Evolutionary conservation across 106 monocot genomes (phyloP).

Genomic region (Chionographis japonica): DNA sequence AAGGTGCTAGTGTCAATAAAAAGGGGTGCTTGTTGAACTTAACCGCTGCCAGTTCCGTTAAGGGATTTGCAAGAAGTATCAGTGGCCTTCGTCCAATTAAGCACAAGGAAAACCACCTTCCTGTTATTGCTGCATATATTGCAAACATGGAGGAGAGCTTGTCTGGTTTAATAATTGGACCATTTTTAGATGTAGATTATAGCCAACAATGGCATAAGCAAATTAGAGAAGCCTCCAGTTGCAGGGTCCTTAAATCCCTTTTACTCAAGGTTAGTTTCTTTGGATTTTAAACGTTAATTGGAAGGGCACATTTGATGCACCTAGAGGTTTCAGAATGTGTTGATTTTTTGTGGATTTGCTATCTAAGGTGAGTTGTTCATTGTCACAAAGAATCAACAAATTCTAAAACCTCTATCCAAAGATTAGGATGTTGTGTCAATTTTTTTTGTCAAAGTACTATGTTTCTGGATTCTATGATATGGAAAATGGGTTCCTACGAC

Average conservation of each 20-base stretch:
- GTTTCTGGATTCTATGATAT: too few species aligned
- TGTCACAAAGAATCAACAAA: too few species aligned
- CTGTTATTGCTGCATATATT: constrained; percentile 60
- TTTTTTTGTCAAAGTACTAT: too few species aligned
- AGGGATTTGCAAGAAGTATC: constrained; percentile 41
- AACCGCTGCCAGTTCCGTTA: constrained; percentile 55
- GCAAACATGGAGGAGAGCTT: constrained; percentile 78
- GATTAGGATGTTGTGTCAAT: too few species aligned
- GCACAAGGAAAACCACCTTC: constrained; percentile 36
- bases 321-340: too few species aligned
- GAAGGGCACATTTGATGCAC: too few species aligned
- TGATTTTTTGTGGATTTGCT: too few species aligned
- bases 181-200: constrained; percentile 41
- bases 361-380: too few species aligned
- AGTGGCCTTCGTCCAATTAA: constrained; percentile 34
- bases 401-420: too few species aligned
- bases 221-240: constrained; percentile 48
- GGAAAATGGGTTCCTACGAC: too few species aligned
- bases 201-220: constrained; percentile 51
- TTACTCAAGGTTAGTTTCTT: constrained; percentile 73
- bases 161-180: constrained; percentile 52
- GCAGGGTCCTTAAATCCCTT: constrained; percentile 39
- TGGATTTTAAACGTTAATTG: not conserved
- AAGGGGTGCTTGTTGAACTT: constrained; percentile 78
- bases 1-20: constrained; percentile 47